Conservation (phyloP, 371 early-diverging fungal genomes). For the Cokeromyces recurvatus region DNA sequence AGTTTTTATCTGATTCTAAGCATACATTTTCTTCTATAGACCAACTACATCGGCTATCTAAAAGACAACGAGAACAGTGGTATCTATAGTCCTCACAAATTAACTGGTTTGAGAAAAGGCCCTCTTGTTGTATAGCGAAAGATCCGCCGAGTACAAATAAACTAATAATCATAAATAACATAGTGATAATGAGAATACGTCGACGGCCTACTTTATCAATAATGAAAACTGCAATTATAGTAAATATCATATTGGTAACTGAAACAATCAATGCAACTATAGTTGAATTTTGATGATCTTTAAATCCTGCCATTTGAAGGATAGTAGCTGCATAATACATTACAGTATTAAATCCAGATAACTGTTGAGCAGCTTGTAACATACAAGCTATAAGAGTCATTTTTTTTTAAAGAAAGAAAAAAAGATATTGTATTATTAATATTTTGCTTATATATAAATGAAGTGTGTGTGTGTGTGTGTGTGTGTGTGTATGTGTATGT, state of each 20-base stretch:
- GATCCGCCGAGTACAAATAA: conserved; percentile 46
- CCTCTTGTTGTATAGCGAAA: conserved; percentile 49
- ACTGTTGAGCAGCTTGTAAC: conserved; percentile 56
- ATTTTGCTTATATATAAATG: too few species aligned
- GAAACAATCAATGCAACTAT: conserved; percentile 51
- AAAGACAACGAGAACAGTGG: conserved; percentile 58
- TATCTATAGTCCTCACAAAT: conserved; percentile 41
- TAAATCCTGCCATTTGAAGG: conserved; percentile 56
- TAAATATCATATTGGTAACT: conserved; percentile 49
- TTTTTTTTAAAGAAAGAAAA: not conserved
- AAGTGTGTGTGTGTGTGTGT: too few species aligned
- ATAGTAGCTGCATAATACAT: conserved; percentile 67
- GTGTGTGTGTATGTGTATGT: too few species aligned
- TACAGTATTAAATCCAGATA: conserved; percentile 60
- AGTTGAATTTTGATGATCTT: conserved; percentile 46
- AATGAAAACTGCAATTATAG: conserved; percentile 45
- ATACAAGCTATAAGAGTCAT: conserved; percentile 39
- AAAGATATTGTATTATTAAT: not conserved
- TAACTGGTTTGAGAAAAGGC: conserved; percentile 39
- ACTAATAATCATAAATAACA: conserved; percentile 49
- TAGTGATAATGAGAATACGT: conserved; percentile 48
- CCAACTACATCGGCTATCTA: conserved; percentile 57
- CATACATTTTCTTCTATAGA: conserved; percentile 14
- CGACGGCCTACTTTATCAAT: conserved; percentile 55
- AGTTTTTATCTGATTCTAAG: conserved; percentile 1